These are phyloP conservation scores for Botrytis tulipae DNA, from an alignment of 2,329 filamentous ascomycete species.

Conservation along the genomic window DNA sequence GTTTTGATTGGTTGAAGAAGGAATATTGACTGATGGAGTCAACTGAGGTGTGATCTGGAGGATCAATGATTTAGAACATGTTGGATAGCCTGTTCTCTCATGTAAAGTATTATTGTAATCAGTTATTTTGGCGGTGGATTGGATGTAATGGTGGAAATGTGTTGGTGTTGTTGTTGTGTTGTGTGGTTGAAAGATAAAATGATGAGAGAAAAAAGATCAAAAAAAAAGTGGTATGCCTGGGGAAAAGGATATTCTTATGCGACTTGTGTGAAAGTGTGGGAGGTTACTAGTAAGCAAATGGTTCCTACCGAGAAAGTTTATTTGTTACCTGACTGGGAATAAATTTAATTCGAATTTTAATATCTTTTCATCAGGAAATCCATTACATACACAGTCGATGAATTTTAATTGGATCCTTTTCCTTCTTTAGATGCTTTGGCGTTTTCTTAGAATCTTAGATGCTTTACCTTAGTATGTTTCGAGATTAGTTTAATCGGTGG, in stretches of 20 bases:
- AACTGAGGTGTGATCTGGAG: slow-evolving; percentile 9
- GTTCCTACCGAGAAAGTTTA: background rate
- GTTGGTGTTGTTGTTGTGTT: background rate
- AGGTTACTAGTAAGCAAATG: background rate
- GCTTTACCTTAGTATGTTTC: background rate
- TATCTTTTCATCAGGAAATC: too few species aligned
- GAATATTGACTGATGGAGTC: slow-evolving; percentile 18
- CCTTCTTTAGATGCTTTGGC: background rate
- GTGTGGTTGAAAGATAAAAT: background rate
- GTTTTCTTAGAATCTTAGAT: background rate
- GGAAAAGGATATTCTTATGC: slow-evolving; percentile 4
- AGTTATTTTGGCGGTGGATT: background rate
- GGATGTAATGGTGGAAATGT: too few species aligned
- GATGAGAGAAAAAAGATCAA: background rate
- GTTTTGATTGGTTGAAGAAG: background rate
- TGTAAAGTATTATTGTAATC: background rate
- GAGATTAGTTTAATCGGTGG: background rate
- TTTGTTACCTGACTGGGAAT: background rate
- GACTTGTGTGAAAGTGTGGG: background rate
- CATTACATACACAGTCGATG: background rate
- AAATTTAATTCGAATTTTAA: background rate
- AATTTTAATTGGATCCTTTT: background rate
- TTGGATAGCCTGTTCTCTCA: slow-evolving; percentile 1
- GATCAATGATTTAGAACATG: slow-evolving; percentile 18
- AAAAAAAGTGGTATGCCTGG: background rate